Conservation (phyloP, 2,329 filamentous ascomycete genomes). For the Arthrobotrys conoides region DNA sequence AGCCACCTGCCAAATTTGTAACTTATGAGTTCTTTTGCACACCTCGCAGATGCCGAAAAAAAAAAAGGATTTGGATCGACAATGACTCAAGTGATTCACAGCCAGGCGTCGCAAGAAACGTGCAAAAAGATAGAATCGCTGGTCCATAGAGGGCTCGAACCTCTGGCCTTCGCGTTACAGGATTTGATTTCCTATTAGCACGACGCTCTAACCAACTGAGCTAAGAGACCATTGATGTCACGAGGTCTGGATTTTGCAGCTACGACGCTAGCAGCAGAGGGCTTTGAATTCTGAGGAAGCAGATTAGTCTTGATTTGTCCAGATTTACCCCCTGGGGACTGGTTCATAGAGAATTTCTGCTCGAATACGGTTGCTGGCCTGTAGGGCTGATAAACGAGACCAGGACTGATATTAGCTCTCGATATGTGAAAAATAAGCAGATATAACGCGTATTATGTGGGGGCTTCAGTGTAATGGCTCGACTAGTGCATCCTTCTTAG, state of each 20-base stretch:
- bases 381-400: too few species aligned
- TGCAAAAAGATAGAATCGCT: background rate
- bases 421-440: too few species aligned
- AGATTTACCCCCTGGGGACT: too few species aligned
- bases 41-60: background rate
- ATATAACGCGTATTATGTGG: background rate
- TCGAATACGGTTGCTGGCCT: background rate
- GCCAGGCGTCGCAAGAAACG: background rate
- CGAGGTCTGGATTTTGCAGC: background rate
- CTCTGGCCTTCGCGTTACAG: constrained; percentile 33
- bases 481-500: too few species aligned
- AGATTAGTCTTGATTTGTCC: background rate
- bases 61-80: background rate
- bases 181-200: constrained; percentile 26
- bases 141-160: constrained; percentile 14
- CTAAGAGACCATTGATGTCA: constrained; percentile 29
- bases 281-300: background rate
- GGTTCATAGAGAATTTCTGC: background rate
- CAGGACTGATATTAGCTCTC: too few species aligned
- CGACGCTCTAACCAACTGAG: constrained; percentile 47
- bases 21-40: too few species aligned
- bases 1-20: background rate
- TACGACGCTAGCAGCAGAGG: background rate
- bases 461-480: too few species aligned
- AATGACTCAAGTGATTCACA: background rate